Conservation (phyloP, 306 rosid genomes). For the Quercus parvula region DNA sequence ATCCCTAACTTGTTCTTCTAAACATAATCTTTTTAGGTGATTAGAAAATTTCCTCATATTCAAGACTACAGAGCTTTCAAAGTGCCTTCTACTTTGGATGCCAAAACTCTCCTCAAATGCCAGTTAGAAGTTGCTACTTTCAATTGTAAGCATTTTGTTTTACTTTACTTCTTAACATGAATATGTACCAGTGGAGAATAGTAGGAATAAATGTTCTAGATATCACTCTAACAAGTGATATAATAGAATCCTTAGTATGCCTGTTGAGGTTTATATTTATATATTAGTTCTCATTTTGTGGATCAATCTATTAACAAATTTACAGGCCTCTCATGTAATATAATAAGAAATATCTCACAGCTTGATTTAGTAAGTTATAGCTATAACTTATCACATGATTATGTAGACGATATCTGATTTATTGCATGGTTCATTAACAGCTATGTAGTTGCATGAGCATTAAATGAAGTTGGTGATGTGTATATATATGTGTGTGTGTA, state of each 20-base stretch:
- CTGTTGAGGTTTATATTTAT: neutral
- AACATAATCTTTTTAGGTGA: constrained; percentile 50
- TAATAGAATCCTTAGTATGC: neutral
- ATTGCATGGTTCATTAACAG: neutral
- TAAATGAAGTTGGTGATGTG: neutral
- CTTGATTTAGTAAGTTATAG: neutral
- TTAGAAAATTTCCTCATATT: constrained; percentile 78
- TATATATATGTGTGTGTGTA: neutral
- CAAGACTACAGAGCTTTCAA: constrained; percentile 58
- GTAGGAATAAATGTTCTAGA: neutral
- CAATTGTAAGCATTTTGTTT: constrained; percentile 44
- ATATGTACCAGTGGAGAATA: neutral
- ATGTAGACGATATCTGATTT: neutral
- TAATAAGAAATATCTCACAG: neutral
- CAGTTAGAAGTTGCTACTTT: constrained; percentile 64
- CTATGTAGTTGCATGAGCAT: neutral
- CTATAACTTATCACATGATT: neutral
- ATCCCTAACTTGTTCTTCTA: constrained; percentile 2
- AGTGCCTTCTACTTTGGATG: constrained; percentile 53
- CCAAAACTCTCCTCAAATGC: constrained; percentile 62
- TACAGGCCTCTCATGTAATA: neutral
- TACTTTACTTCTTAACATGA: neutral
- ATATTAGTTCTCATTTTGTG: neutral
- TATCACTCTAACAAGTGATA: neutral
- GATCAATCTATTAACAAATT: neutral